phyloP scores from a whole-genome alignment of 2,329 filamentous ascomycete genomes.

The Penicillium janthinellum region DNA sequence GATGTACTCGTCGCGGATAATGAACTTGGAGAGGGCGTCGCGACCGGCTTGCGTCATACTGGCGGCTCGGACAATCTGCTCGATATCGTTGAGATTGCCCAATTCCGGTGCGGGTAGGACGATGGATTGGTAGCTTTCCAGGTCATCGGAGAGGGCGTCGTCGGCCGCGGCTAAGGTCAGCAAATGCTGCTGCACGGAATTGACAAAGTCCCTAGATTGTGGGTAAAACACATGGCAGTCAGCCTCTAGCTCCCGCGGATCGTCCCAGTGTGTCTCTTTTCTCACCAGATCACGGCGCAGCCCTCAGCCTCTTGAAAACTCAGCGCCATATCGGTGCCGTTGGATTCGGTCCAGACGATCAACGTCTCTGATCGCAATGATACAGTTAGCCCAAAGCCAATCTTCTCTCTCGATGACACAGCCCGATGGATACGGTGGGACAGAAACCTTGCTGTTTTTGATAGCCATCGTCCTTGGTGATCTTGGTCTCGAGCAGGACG shows the following conservation, averaged over 20 bases:
- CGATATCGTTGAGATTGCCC: conserved; percentile 80
- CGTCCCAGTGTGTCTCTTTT: background rate
- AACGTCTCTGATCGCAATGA: conserved; percentile 71
- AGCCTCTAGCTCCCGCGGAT: conserved; percentile 26
- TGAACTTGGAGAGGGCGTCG: conserved; percentile 83
- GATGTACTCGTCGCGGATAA: conserved; percentile 85
- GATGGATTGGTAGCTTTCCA: conserved; percentile 71
- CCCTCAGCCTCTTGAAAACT: conserved; percentile 98
- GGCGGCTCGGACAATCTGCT: conserved; percentile 77
- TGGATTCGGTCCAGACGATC: conserved; percentile 96
- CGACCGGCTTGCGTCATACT: conserved; percentile 74
- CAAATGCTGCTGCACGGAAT: conserved; percentile 77
- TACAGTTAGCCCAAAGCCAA: conserved; percentile 25
- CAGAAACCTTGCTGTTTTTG: conserved; percentile 90
- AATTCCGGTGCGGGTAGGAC: conserved; percentile 77
- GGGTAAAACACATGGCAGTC: background rate
- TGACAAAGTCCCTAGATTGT: conserved; percentile 78
- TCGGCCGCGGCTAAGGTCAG: conserved; percentile 65
- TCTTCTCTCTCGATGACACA: conserved; percentile 14
- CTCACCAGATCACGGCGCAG: conserved; percentile 85
- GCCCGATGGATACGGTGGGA: conserved; percentile 29
- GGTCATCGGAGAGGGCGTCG: conserved; percentile 86
- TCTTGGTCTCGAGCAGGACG: conserved; percentile 82
- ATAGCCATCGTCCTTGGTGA: conserved; percentile 92
- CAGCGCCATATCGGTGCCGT: conserved; percentile 91